Base-by-base conservation (phyloP, 768 basidiomycete genomes). In the Saitozyma podzolica region DNA sequence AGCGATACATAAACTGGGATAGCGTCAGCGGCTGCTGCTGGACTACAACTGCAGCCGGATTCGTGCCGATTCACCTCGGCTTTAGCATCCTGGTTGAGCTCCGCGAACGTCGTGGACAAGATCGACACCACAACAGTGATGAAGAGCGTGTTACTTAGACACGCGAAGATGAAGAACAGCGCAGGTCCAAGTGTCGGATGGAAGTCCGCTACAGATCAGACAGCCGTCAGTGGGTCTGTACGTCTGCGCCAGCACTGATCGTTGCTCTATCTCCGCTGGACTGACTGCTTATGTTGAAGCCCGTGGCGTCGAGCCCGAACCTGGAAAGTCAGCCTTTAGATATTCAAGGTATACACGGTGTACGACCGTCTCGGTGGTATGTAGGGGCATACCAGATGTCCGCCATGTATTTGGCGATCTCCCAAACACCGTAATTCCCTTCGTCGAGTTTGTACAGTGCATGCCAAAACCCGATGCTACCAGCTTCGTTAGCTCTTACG, bases 391-490 rank as follows among this genome's bases (percentile, higher is more conserved):
- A 29, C 64, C 64, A 71, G 49, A 71, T 68, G 43, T 68, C 63
- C 13, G 64, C 58, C 70, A 71, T 68, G 53, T 63, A 66, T 58
- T 67, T 61, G 8, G 62, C 56, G 49, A 69, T 61, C 54, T 64
- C 63, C 63, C 63, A 64, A 9, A 64, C 63, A 11, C 63, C 54
- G 45, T 59, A 64, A 41, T 60, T 64, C 4, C 63, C 63, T 40
- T 64, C 63, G 39, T 64, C 63, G 5, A 64, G 63, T 17, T 58
- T 64, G 20, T 59, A 64, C 8, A 64, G 42, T 2, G 63, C 63
- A n/a, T 64, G 63, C 63, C 63, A 64, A 49, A 64, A 64, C 3
- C 63, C 63, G 20, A 64, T 53, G 45, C 63, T 64, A 19, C 8
- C n/a, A 1, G 17, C 47, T 50, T 42, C 37, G n/a, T 14, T 1